Percentiles rank a stretch among this genome's conserved stretches.
These are phyloP conservation scores for Tylopilus sp. DNA, from an alignment of 768 basidiomycete species.

Conservation along the genomic window DNA sequence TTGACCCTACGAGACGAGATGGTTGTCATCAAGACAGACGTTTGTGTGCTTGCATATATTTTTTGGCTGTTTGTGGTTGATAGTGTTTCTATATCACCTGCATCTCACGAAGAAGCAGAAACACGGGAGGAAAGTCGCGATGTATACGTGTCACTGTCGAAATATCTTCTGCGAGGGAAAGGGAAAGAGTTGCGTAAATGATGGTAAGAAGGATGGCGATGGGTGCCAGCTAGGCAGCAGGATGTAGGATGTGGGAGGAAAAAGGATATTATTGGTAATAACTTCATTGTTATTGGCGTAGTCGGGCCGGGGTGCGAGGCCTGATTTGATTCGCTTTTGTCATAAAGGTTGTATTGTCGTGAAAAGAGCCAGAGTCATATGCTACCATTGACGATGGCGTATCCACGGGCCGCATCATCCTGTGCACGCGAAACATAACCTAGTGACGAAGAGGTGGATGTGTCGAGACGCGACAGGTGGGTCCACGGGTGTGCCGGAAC, in stretches of 20 bases:
- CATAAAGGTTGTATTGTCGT: neutral
- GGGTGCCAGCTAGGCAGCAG: neutral
- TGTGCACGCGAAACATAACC: neutral
- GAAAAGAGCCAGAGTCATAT: neutral
- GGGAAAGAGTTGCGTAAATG: neutral
- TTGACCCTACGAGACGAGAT: neutral
- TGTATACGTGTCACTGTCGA: neutral
- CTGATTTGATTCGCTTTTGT: neutral
- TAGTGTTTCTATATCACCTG: neutral
- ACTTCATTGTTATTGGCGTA: neutral
- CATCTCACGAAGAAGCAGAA: neutral
- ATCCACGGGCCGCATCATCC: neutral
- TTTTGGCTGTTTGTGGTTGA: neutral
- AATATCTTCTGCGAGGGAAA: neutral
- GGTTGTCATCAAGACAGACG: neutral
- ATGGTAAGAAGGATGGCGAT: neutral
- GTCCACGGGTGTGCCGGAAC: neutral
- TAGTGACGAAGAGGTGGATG: neutral
- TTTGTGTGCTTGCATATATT: neutral
- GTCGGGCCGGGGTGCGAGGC: neutral
- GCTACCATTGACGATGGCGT: neutral
- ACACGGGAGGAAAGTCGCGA: neutral
- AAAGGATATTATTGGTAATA: neutral
- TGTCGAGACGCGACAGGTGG: neutral
- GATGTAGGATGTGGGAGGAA: neutral